Conservation (phyloP, 164 flowering plant genomes). For the Aristolochia californica region DNA sequence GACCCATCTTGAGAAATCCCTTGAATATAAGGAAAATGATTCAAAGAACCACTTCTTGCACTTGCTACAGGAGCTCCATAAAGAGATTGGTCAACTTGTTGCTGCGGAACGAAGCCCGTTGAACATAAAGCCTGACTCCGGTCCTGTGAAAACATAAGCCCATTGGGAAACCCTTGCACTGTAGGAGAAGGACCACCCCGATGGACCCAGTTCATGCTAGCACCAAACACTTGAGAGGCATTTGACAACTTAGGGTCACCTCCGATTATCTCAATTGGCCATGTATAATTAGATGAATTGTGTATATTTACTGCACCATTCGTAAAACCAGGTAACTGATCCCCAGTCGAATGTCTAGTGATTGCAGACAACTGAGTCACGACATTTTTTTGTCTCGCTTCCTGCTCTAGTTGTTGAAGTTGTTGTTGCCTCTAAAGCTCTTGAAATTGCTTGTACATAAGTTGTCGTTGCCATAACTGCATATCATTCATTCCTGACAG, state of each 20-base stretch:
- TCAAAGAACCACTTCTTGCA: conserved; percentile 26
- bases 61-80: conserved; percentile 45
- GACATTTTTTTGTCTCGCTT: conserved; percentile 34
- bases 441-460: conserved; percentile 57
- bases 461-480: conserved; percentile 50
- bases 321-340: conserved; percentile 28
- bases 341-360: conserved; percentile 29
- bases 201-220: conserved; percentile 34
- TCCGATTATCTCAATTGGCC: conserved; percentile 16
- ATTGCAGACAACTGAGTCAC: conserved; percentile 26
- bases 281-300: conserved; percentile 24
- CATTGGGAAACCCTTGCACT: conserved; percentile 36
- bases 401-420: conserved; percentile 38
- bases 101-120: conserved; percentile 39
- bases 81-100: conserved; percentile 45
- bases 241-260: conserved; percentile 15
- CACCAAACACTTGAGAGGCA: conserved; percentile 30
- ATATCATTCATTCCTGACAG: conserved; percentile 39
- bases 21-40: conserved; percentile 34
- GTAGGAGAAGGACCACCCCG: conserved; percentile 29
- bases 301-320: conserved; percentile 31
- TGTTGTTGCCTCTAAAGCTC: conserved; percentile 63
- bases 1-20: conserved; percentile 32
- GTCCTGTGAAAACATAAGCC: conserved; percentile 27
- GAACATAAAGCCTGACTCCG: conserved; percentile 26